Conservation (phyloP, 2,329 filamentous ascomycete genomes). For the Westerdykella aurantiaca region DNA sequence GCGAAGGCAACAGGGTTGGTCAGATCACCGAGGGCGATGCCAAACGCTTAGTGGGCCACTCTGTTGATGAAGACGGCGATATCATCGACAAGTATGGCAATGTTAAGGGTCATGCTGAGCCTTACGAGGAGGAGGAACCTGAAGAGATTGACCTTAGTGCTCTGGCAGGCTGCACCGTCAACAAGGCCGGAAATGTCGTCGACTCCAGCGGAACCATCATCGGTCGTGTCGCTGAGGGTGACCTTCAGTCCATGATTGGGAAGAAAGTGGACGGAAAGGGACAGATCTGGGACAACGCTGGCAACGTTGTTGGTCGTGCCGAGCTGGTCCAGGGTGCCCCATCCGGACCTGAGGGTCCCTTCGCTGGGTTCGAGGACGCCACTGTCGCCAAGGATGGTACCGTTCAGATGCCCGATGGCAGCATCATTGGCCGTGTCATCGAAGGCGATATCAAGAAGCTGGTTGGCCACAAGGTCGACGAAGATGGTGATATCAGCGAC, state of each 20-base stretch:
- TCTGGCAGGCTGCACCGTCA: conserved; percentile 58
- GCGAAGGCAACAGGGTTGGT: conserved; percentile 72
- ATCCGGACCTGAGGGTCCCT: conserved; percentile 50
- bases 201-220: conserved; percentile 54
- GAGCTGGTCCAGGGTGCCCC: conserved; percentile 52
- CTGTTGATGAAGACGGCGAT: conserved; percentile 76
- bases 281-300: conserved; percentile 59
- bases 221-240: conserved; percentile 54
- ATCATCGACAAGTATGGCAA: conserved; percentile 71
- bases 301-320: conserved; percentile 55
- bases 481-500: conserved; percentile 49
- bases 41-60: conserved; percentile 65
- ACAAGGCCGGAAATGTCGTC: conserved; percentile 59
- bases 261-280: conserved; percentile 59
- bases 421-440: conserved; percentile 46
- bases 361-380: conserved; percentile 55
- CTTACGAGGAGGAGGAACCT: conserved; percentile 48
- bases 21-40: conserved; percentile 64
- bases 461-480: conserved; percentile 46
- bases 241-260: conserved; percentile 51
- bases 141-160: conserved; percentile 51
- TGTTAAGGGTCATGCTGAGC: conserved; percentile 55
- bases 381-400: conserved; percentile 55
- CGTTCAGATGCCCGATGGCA: conserved; percentile 43
- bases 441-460: conserved; percentile 50